A percentile compares a stretch with the other conserved stretches of the same genome.
Evolutionary conservation across 257 asterid genomes (phyloP).

Genomic region (Gentiana straminea): DNA sequence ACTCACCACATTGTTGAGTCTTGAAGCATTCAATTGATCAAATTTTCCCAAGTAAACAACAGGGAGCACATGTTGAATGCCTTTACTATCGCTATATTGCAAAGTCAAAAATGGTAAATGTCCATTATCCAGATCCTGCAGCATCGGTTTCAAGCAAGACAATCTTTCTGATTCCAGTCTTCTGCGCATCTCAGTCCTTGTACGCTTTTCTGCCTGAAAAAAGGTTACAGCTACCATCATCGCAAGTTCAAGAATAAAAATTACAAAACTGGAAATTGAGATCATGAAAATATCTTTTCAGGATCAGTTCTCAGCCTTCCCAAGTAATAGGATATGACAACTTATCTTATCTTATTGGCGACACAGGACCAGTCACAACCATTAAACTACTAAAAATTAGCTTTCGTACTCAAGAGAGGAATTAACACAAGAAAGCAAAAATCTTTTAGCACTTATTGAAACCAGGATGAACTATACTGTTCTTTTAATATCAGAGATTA

Average conservation of each 20-base stretch:
- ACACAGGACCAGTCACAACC: too few relatives aligned
- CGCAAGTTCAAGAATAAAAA: constrained; percentile 4
- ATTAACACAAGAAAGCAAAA: too few relatives aligned
- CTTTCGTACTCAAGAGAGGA: too few relatives aligned
- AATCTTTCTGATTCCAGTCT: constrained; percentile 80
- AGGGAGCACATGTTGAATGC: constrained; percentile 70
- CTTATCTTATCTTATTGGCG: too few relatives aligned
- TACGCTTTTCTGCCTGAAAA: constrained; percentile 70
- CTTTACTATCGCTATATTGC: constrained; percentile 61
- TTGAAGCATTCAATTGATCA: constrained; percentile 54
- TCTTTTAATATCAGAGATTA: not conserved
- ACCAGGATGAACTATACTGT: not conserved
- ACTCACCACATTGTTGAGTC: constrained; percentile 59
- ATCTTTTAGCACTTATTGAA: too few relatives aligned
- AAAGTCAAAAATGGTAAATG: constrained; percentile 76
- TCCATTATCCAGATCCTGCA: constrained; percentile 64
- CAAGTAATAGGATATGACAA: too few relatives aligned
- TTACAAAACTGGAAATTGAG: not conserved
- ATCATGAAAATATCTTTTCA: too few relatives aligned
- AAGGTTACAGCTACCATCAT: constrained; percentile 11
- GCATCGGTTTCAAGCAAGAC: constrained; percentile 56
- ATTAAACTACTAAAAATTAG: too few relatives aligned
- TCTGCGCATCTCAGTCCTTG: constrained; percentile 58
- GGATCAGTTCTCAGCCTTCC: too few relatives aligned
- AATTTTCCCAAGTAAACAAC: constrained; percentile 86